Conservation (phyloP, 306 rosid species). For the Chamaecrista fasciculata region DNA sequence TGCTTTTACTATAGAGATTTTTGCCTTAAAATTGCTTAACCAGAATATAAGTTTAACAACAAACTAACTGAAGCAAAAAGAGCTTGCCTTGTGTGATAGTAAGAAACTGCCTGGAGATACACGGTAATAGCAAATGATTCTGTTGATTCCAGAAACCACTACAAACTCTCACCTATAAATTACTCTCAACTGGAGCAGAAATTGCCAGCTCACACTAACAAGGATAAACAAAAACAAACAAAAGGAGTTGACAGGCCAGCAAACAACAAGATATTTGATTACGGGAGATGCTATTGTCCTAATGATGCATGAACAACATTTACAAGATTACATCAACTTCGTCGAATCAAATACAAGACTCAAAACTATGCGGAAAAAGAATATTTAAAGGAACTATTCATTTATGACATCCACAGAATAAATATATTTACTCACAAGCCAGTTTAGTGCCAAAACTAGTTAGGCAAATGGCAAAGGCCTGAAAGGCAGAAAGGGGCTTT, state of each 20-base stretch:
- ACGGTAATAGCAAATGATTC: background rate
- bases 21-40: background rate
- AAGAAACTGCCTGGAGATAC: background rate
- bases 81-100: background rate
- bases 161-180: background rate
- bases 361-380: slow-evolving; percentile 12
- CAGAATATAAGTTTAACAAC: background rate
- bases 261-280: slow-evolving; percentile 15
- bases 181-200: background rate
- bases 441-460: slow-evolving; percentile 97
- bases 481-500: slow-evolving; percentile 91
- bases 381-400: slow-evolving; percentile 26
- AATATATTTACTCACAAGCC: slow-evolving; percentile 76
- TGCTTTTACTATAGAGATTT: too few species aligned
- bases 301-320: slow-evolving; percentile 39
- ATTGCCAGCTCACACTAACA: background rate
- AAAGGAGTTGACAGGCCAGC: too few species aligned
- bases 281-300: slow-evolving; percentile 28
- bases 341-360: slow-evolving; percentile 29
- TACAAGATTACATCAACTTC: slow-evolving; percentile 59
- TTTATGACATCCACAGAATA: slow-evolving; percentile 39
- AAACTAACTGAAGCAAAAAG: background rate
- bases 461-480: slow-evolving; percentile 96
- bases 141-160: background rate
- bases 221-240: background rate